Percentiles rank a stretch among this genome's conserved stretches.
These are phyloP conservation scores for Debaryomyces psychrophilus DNA, from an alignment of 1,139 yeast species.

Conservation along the genomic window DNA sequence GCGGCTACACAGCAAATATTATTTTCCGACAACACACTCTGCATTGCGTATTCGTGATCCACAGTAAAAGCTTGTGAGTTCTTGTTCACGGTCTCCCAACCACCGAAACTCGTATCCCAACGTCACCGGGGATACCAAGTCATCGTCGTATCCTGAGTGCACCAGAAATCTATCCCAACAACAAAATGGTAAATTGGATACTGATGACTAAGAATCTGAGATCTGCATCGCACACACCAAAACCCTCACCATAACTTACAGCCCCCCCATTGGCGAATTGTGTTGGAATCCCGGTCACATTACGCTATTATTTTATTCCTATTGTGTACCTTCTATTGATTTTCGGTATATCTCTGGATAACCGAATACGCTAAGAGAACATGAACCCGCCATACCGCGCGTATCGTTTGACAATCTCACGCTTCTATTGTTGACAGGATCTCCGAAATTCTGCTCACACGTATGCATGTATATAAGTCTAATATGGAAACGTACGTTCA, in stretches of 20 bases:
- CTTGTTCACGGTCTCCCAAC: no score
- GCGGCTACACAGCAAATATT: no score
- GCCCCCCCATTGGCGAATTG: background rate
- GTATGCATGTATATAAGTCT: background rate
- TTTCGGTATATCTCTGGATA: background rate
- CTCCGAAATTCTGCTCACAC: background rate
- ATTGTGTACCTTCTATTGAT: background rate
- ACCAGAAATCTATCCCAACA: background rate
- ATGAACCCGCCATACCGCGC: constrained; percentile 4
- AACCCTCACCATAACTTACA: background rate
- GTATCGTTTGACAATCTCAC: background rate
- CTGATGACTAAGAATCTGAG: background rate
- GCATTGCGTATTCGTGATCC: no score
- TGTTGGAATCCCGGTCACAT: background rate
- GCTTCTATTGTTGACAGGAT: constrained; percentile 5
- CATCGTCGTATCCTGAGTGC: background rate
- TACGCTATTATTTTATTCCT: background rate
- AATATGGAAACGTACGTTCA: background rate
- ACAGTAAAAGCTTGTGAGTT: no score
- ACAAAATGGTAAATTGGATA: background rate
- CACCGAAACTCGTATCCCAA: no score
- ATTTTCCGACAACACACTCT: no score
- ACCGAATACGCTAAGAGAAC: constrained; percentile 5
- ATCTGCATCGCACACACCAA: background rate
- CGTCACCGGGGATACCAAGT: no score